Percentiles rank a stretch among this genome's conserved stretches.
Conservation (phyloP, 768 basidiomycete genomes). For the Filobasidium floriforme region DNA sequence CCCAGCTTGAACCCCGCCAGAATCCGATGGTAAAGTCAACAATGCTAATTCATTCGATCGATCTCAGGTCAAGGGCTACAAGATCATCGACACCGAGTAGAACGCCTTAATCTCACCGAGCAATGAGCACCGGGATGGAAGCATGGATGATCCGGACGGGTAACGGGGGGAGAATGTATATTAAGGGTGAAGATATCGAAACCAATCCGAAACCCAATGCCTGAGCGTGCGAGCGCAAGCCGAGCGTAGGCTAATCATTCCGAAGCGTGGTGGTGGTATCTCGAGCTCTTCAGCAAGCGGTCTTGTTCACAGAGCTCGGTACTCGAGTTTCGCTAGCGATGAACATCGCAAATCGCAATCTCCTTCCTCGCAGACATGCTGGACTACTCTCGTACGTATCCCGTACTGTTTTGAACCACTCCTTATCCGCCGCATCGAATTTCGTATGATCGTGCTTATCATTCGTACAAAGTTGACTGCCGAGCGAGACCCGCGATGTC, state of each 20-base stretch:
- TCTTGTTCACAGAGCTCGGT: background rate
- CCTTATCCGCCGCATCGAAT: no score
- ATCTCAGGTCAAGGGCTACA: conserved; percentile 75
- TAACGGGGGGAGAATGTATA: background rate
- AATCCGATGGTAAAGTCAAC: no score
- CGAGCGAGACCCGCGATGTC: conserved; percentile 9
- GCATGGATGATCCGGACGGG: no score
- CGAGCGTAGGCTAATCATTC: background rate
- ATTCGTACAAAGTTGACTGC: background rate
- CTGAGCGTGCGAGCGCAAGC: no score
- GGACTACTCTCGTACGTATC: no score
- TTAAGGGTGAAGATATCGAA: background rate
- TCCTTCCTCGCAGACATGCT: no score
- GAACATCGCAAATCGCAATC: no score
- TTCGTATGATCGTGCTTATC: background rate
- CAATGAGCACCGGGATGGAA: no score
- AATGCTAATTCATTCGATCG: conserved; percentile 8
- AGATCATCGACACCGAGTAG: conserved; percentile 55
- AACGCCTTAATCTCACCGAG: background rate
- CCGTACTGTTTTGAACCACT: no score
- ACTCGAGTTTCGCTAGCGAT: background rate
- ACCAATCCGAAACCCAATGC: background rate
- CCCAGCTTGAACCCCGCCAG: no score
- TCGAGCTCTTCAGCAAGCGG: background rate
- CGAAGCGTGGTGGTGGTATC: background rate